A percentile compares a stretch with the other conserved stretches of the same genome.
These are phyloP conservation scores for Raffaelea deltoideospora DNA, from an alignment of 2,329 filamentous ascomycete genomes.

Conservation along the genomic window DNA sequence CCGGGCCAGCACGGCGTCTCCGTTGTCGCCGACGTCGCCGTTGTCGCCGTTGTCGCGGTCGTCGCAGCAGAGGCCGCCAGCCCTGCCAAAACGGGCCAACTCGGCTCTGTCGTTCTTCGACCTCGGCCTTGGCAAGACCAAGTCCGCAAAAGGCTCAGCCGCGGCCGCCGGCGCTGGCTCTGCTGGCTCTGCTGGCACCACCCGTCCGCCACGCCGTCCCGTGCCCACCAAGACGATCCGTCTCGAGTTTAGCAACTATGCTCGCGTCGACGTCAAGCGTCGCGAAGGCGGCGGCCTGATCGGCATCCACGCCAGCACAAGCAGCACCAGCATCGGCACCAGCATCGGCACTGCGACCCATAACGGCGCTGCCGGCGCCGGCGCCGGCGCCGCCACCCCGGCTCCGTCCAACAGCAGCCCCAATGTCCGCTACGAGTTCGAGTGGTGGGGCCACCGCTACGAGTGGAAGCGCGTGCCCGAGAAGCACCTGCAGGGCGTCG, in stretches of 20 bases:
- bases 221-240: slow-evolving; percentile 62
- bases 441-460: slow-evolving; percentile 84
- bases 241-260: slow-evolving; percentile 95
- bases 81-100: too few species aligned
- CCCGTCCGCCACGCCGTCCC: slow-evolving; percentile 18
- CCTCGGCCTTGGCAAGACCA: slow-evolving; percentile 15
- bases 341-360: neutral
- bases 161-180: neutral
- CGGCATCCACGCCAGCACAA: slow-evolving; percentile 17
- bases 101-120: too few species aligned
- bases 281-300: slow-evolving; percentile 37
- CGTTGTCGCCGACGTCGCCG: slow-evolving; percentile 12
- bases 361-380: neutral
- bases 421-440: slow-evolving; percentile 82
- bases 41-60: too few species aligned
- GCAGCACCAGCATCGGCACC: neutral
- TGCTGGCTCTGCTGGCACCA: slow-evolving; percentile 3
- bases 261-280: slow-evolving; percentile 69
- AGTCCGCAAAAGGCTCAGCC: slow-evolving; percentile 11
- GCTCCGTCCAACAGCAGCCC: slow-evolving; percentile 36
- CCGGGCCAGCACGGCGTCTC: slow-evolving; percentile 13
- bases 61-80: too few species aligned
- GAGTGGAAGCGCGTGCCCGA: slow-evolving; percentile 64
- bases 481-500: slow-evolving; percentile 45
- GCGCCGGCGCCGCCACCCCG: neutral